These are phyloP conservation scores for Durotheca rogersii DNA, from an alignment of 495 filamentous ascomycete genomes.

Conservation along the genomic window DNA sequence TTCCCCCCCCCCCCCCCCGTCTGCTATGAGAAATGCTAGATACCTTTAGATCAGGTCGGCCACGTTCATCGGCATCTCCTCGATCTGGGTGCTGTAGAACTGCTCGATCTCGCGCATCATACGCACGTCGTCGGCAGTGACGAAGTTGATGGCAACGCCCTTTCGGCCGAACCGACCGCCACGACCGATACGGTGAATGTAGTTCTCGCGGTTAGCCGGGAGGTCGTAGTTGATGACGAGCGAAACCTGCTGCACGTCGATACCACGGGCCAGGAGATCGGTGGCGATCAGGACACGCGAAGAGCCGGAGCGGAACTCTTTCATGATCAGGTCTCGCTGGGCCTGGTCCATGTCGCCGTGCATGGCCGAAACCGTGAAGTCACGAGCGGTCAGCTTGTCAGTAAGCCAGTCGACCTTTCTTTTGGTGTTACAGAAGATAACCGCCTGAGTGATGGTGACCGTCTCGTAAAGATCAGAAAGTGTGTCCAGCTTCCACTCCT, in stretches of 20 bases:
- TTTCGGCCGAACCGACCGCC: constrained; percentile 98
- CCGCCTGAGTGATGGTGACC: constrained; percentile 97
- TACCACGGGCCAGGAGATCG: constrained; percentile 95
- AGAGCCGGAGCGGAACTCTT: constrained; percentile 97
- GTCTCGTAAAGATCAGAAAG: constrained; percentile 99
- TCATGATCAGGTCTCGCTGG: constrained; percentile 99
- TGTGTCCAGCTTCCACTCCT: constrained; percentile 99
- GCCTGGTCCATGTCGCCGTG: constrained; percentile 98
- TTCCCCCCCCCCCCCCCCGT: no score
- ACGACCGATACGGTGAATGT: constrained; percentile 99
- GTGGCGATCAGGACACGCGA: constrained; percentile 98
- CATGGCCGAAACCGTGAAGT: constrained; percentile 99
- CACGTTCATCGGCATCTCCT: constrained; percentile 87
- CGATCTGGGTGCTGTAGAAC: constrained; percentile 79
- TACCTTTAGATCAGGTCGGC: constrained; percentile 62
- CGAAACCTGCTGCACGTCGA: constrained; percentile 98
- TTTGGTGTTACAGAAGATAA: constrained; percentile 99
- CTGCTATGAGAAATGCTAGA: not conserved
- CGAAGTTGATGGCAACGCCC: constrained; percentile 99
- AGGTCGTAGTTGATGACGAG: constrained; percentile 99
- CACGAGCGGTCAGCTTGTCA: constrained; percentile 94
- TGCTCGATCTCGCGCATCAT: constrained; percentile 97
- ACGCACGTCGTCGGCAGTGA: constrained; percentile 97
- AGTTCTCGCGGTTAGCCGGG: constrained; percentile 98
- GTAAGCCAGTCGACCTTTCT: constrained; percentile 99